phyloP scores from a whole-genome alignment of 2,329 filamentous ascomycete genomes.

The Fusarium sp. region DNA sequence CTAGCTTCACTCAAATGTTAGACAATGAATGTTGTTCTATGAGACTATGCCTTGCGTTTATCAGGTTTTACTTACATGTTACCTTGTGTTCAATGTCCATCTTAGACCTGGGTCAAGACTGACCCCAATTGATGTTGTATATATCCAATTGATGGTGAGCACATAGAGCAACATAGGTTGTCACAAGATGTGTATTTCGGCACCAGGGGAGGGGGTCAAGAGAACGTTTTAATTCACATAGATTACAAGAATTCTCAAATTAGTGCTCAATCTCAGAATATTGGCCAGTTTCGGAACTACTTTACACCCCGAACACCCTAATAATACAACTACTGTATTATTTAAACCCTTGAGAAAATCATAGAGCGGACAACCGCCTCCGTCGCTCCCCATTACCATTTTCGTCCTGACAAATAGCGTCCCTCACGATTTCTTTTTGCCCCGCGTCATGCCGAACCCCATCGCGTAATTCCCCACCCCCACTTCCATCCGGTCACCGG shows the following conservation, averaged over 20 bases:
- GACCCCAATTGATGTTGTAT: background rate
- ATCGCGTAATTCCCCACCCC: conserved; percentile 35
- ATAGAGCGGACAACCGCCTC: background rate
- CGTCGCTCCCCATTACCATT: background rate
- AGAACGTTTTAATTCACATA: no score
- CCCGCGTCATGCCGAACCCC: conserved; percentile 23
- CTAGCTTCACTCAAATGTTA: background rate
- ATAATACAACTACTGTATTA: background rate
- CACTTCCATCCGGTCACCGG: conserved; percentile 25
- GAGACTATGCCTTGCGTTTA: background rate
- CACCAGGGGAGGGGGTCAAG: no score
- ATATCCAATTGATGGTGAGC: background rate
- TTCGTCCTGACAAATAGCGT: conserved; percentile 16
- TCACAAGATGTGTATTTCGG: no score
- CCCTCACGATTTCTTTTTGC: background rate
- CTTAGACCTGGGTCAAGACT: background rate
- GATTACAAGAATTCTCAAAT: background rate
- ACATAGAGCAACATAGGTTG: background rate
- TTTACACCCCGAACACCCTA: background rate
- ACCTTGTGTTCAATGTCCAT: background rate
- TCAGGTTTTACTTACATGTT: background rate
- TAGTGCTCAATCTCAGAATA: background rate
- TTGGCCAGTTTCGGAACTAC: background rate
- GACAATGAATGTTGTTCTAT: background rate
- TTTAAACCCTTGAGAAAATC: background rate